A percentile compares a stretch with the other conserved stretches of the same genome.
Evolutionary conservation across 75 land plant genomes (phyloP).

Genomic region (Picea glauca): DNA sequence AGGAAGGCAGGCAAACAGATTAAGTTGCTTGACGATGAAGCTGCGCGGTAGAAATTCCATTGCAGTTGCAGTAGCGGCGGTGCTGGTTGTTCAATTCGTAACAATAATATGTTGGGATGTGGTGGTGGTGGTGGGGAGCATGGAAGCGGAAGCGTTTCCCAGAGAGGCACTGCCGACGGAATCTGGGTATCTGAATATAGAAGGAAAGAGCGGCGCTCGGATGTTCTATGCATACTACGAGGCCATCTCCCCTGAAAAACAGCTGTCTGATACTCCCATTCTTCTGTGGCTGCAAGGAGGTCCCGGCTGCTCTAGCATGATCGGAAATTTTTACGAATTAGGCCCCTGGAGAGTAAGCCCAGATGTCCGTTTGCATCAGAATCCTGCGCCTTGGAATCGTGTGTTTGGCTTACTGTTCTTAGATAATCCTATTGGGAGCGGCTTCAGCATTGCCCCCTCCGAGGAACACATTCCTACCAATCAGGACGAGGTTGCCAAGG

Average conservation of each 20-base stretch:
- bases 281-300: conserved; percentile 88
- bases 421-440: conserved; percentile 83
- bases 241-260: conserved; percentile 34
- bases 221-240: conserved; percentile 83
- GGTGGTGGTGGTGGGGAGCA: neutral
- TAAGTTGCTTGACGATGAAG: no score
- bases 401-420: conserved; percentile 72
- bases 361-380: conserved; percentile 14
- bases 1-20: no score
- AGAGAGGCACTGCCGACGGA: conserved; percentile 57
- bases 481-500: conserved; percentile 46
- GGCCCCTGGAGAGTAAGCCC: conserved; percentile 63
- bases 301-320: conserved; percentile 89
- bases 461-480: conserved; percentile 49
- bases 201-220: conserved; percentile 30
- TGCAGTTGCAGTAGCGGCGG: no score
- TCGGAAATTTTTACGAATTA: conserved; percentile 77
- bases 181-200: conserved; percentile 72
- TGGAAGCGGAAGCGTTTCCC: conserved; percentile 17
- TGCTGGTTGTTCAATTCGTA: neutral
- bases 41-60: no score
- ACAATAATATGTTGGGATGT: neutral
- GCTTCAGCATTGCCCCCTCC: conserved; percentile 65
- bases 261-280: conserved; percentile 40
- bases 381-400: conserved; percentile 66